Percentiles rank a stretch among this genome's conserved stretches.
These are phyloP conservation scores for Suillus variegatus DNA, from an alignment of 768 basidiomycete genomes.

Conservation along the genomic window DNA sequence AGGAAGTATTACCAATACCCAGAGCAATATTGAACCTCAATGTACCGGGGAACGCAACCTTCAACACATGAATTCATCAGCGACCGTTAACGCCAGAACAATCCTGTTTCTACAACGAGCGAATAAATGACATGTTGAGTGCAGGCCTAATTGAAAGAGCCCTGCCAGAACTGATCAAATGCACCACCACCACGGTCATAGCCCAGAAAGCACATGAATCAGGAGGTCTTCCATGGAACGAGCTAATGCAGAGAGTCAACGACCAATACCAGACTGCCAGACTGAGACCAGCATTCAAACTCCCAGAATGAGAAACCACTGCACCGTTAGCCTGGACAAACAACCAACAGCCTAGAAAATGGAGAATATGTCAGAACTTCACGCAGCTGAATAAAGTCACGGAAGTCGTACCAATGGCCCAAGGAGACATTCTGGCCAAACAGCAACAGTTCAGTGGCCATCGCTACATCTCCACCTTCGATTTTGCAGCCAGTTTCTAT, in stretches of 20 bases:
- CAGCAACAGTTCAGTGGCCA: constrained; percentile 39
- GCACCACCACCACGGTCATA: constrained; percentile 28
- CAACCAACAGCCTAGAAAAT: constrained; percentile 20
- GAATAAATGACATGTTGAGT: neutral
- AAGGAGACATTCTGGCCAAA: constrained; percentile 42
- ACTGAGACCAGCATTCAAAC: neutral
- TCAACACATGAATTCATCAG: neutral
- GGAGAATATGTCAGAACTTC: constrained; percentile 23
- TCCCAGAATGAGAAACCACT: neutral
- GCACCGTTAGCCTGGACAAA: constrained; percentile 13
- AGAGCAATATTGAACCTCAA: neutral
- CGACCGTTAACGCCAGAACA: constrained; percentile 4
- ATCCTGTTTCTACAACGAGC: neutral
- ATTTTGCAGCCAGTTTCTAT: neutral
- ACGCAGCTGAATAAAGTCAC: constrained; percentile 33
- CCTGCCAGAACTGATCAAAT: neutral
- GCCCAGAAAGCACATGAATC: constrained; percentile 30
- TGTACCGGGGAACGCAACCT: neutral
- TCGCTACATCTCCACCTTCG: constrained; percentile 23
- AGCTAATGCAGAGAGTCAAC: constrained; percentile 28
- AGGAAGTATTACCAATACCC: constrained; percentile 35
- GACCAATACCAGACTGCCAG: constrained; percentile 17
- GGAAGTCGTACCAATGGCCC: constrained; percentile 30
- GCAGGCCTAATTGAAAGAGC: neutral
- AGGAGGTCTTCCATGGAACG: neutral